Conservation (phyloP, 1,284 basidiomycete genomes). For the Sphaerobolus stellatus region DNA sequence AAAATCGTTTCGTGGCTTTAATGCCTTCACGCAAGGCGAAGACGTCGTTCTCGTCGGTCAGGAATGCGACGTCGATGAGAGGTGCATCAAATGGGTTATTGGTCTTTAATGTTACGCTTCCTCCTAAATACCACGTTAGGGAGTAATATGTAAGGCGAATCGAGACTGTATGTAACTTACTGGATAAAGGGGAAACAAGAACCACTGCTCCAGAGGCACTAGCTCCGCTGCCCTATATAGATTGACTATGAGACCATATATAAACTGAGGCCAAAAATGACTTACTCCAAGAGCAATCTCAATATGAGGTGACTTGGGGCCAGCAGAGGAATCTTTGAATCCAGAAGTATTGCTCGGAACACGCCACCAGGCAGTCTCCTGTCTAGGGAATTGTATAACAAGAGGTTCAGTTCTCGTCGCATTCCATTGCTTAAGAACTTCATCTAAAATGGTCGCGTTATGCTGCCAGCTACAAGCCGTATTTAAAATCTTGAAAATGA, state of each 20-base stretch:
- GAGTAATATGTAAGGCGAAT: background rate
- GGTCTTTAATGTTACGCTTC: slow-evolving; percentile 35
- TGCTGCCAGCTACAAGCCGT: background rate
- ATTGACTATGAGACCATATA: background rate
- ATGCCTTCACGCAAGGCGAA: slow-evolving; percentile 34
- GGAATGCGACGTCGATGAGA: slow-evolving; percentile 46
- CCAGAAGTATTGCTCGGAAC: slow-evolving; percentile 28
- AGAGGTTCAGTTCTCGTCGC: slow-evolving; percentile 26
- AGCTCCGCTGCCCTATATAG: slow-evolving; percentile 15
- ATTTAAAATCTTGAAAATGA: no score
- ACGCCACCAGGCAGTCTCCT: slow-evolving; percentile 30
- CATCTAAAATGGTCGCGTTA: background rate
- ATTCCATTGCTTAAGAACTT: slow-evolving; percentile 24
- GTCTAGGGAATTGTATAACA: slow-evolving; percentile 10
- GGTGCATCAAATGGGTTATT: slow-evolving; percentile 41
- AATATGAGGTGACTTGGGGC: slow-evolving; percentile 21
- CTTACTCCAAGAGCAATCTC: slow-evolving; percentile 16
- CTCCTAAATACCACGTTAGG: slow-evolving; percentile 32
- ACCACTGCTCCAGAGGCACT: slow-evolving; percentile 20
- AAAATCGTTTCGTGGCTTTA: slow-evolving; percentile 30
- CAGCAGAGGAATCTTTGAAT: slow-evolving; percentile 36
- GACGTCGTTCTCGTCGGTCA: slow-evolving; percentile 39
- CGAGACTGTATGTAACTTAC: slow-evolving; percentile 9
- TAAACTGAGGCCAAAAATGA: slow-evolving; percentile 15
- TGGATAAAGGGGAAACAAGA: slow-evolving; percentile 24